These are phyloP conservation scores for Fusarium pilosicola DNA, from an alignment of 2,329 filamentous ascomycete species.

Conservation along the genomic window DNA sequence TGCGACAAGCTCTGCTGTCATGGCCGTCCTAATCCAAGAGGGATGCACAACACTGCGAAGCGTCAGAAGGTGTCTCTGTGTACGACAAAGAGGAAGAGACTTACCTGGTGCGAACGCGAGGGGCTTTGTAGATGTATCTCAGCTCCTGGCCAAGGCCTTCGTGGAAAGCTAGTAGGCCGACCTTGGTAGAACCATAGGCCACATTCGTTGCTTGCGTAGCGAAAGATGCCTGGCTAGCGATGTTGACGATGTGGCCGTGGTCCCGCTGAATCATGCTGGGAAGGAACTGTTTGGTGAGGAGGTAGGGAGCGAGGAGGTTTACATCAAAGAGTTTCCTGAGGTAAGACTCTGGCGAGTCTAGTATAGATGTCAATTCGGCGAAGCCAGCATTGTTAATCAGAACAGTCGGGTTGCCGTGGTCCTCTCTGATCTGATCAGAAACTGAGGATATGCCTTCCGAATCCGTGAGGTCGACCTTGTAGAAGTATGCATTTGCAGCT, in stretches of 20 bases:
- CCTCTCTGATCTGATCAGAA: background rate
- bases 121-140: conserved; percentile 64
- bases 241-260: conserved; percentile 75
- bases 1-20: conserved; percentile 31
- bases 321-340: conserved; percentile 59
- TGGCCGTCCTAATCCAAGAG: conserved; percentile 35
- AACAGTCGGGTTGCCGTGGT: background rate
- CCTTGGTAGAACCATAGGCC: conserved; percentile 71
- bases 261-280: conserved; percentile 67
- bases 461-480: background rate
- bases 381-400: background rate
- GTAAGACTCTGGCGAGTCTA: background rate
- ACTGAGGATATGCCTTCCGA: background rate
- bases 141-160: conserved; percentile 68
- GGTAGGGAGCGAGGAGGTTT: conserved; percentile 72
- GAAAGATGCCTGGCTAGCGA: conserved; percentile 71
- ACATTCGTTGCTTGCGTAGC: conserved; percentile 66
- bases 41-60: conserved; percentile 60
- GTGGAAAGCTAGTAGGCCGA: conserved; percentile 70
- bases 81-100: background rate
- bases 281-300: conserved; percentile 69
- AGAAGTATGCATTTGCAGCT: background rate
- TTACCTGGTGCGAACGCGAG: conserved; percentile 65
- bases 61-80: background rate
- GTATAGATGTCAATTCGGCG: background rate